A percentile compares a stretch with the other conserved stretches of the same genome.
phyloP scores from a whole-genome alignment of 352 stramenopile genomes.

The Thraustotheca clavata region DNA sequence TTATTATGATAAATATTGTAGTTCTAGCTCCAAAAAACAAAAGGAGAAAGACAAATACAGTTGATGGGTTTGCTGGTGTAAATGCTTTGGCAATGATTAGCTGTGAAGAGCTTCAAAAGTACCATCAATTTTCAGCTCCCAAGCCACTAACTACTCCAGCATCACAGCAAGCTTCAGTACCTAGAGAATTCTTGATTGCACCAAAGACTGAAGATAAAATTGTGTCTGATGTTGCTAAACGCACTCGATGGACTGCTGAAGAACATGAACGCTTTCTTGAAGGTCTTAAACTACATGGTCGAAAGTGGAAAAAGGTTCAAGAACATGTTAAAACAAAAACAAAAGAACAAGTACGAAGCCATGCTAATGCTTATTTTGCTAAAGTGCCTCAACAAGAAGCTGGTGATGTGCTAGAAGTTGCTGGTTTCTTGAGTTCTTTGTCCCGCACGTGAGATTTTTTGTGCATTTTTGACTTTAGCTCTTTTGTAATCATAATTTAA shows the following conservation, averaged over 20 bases:
- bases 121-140: neutral
- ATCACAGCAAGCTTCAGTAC: neutral
- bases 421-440: slow-evolving; percentile 17
- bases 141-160: slow-evolving; percentile 1
- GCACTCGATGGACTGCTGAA: slow-evolving; percentile 11
- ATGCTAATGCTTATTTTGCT: slow-evolving; percentile 5
- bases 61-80: slow-evolving; percentile 13
- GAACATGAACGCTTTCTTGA: slow-evolving; percentile 22
- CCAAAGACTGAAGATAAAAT: neutral
- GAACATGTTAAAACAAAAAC: slow-evolving; percentile 6
- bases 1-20: neutral
- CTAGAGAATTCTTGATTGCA: slow-evolving; percentile 7
- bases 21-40: neutral
- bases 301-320: slow-evolving; percentile 23
- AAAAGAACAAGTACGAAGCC: neutral
- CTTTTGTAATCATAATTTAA: no score
- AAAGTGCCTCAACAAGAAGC: neutral
- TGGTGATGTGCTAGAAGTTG: slow-evolving; percentile 16
- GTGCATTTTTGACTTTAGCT: no score
- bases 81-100: slow-evolving; percentile 15
- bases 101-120: slow-evolving; percentile 7
- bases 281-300: slow-evolving; percentile 10
- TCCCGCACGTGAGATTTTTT: no score
- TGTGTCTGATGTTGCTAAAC: neutral
- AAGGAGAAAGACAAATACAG: neutral